Conservation (phyloP, 352 stramenopile genomes). For the Globisporangium rhizosaccharum region DNA sequence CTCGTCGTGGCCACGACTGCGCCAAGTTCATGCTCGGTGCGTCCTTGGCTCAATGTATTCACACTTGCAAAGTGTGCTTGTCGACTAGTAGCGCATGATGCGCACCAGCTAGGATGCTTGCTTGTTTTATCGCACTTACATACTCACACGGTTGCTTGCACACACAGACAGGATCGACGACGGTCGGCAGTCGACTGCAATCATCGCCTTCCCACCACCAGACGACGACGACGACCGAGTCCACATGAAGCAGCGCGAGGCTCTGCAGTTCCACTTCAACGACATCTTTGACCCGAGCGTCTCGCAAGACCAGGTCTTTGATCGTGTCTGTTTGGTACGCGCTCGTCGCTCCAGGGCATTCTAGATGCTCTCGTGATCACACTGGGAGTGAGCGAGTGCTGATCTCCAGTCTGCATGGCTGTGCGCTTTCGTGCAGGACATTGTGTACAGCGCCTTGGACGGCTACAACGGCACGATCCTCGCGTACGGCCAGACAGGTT, state of each 20-base stretch:
- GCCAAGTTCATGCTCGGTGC: constrained; percentile 58
- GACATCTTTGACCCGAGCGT: constrained; percentile 63
- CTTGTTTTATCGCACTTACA: background rate
- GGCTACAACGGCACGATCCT: constrained; percentile 77
- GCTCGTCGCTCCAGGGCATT: background rate
- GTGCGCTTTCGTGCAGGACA: constrained; percentile 30
- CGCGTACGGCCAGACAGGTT: constrained; percentile 65
- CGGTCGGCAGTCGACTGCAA: constrained; percentile 27
- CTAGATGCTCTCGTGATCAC: background rate
- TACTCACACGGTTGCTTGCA: background rate
- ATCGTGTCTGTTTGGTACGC: constrained; percentile 54
- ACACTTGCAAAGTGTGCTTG: background rate
- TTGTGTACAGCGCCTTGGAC: constrained; percentile 61
- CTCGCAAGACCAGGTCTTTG: constrained; percentile 68
- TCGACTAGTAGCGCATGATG: background rate
- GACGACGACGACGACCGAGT: constrained; percentile 48
- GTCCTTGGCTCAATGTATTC: background rate
- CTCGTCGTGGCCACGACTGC: constrained; percentile 45
- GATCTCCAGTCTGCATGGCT: background rate
- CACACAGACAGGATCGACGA: constrained; percentile 42
- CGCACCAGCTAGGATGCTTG: background rate
- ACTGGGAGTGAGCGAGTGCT: background rate
- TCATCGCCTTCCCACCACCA: constrained; percentile 60
- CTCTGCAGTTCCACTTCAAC: constrained; percentile 63
- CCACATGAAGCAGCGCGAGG: constrained; percentile 68